A percentile compares a stretch with the other conserved stretches of the same genome.
These are phyloP conservation scores for Claviceps humidiphila DNA, from an alignment of 2,329 filamentous ascomycete genomes.

Conservation along the genomic window DNA sequence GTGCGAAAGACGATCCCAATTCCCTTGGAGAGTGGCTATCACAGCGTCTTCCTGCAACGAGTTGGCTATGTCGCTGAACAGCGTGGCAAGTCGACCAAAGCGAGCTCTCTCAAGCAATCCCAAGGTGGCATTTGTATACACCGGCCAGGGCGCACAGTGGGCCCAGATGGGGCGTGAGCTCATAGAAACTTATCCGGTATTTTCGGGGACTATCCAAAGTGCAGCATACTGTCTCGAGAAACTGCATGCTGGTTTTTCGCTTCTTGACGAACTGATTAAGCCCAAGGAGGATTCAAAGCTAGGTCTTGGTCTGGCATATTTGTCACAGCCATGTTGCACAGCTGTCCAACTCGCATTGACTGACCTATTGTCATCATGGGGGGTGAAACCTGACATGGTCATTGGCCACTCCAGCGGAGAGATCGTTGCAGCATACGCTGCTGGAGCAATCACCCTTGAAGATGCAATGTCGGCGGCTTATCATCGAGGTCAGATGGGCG, in stretches of 20 bases:
- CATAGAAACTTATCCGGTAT: conserved; percentile 20
- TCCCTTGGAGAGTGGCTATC: conserved; percentile 31
- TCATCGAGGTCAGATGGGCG: conserved; percentile 24
- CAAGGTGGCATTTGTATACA: conserved; percentile 22
- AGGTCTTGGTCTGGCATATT: conserved; percentile 23
- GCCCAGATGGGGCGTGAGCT: conserved; percentile 24
- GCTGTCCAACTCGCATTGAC: conserved; percentile 35
- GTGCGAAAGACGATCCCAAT: conserved; percentile 28
- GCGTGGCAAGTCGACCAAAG: conserved; percentile 6
- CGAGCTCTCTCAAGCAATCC: conserved; percentile 8
- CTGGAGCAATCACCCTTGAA: conserved; percentile 25
- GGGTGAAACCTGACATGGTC: conserved; percentile 13
- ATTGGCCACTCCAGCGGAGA: conserved; percentile 21
- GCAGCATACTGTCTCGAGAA: conserved; percentile 18
- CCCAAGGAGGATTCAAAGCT: conserved; percentile 21
- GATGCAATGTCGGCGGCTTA: conserved; percentile 36
- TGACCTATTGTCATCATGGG: conserved; percentile 26
- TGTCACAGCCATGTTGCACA: conserved; percentile 31
- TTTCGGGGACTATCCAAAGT: conserved; percentile 18
- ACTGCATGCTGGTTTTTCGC: conserved; percentile 23
- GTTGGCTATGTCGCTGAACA: conserved; percentile 29
- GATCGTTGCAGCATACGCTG: conserved; percentile 22
- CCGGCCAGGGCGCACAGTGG: conserved; percentile 28
- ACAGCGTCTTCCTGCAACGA: conserved; percentile 30
- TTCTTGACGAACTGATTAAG: conserved; percentile 23